Base-by-base conservation (phyloP, 805 yeast species). In the Pichia cephalocereana region DNA sequence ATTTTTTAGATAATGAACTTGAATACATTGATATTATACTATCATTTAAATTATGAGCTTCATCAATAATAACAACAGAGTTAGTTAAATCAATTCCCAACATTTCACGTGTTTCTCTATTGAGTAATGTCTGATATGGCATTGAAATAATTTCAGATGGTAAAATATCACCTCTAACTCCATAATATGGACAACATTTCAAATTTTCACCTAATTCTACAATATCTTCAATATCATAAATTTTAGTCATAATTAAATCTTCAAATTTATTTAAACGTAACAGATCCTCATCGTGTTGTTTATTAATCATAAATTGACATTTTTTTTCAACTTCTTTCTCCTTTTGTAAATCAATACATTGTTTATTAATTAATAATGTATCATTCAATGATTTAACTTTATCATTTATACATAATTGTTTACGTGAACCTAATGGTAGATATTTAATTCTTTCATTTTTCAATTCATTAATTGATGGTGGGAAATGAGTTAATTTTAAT, bases 11-110 rank as follows among this genome's bases (percentile, higher is more conserved):
- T 0, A 90, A 67, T 4, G 74, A 63, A 2, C 80, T 72, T 0
- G 96, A 86, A 57, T 83, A 75, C 52, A 91, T 67, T 2, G 83
- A 67, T 1, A 82, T 76, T 3, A 90, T 77, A 0, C 90, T 80
- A 55, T 89, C 96, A 30, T 88, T 60, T 40, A 90, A 66, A 60
- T 90, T 90, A 60, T 90, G 98, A 0, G 97, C 97, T 61, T 90
- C 98, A 62, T 90, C 98, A 28, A 90, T 81, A 6, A 91, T 76
- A 0, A 91, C 79, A 2, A 90, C 74, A 1, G 90, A 72, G 48
- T 79, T 75, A 46, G 74, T 72, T 10, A 90, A 57, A 39, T 80
- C 72, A 7, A 90, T 59, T 1, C 77, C 76, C 40, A 89, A 59
- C 0, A 79, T 69, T 6, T 72, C 71, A 55, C 96, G 70, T 0